Evolutionary conservation across 768 basidiomycete genomes (phyloP).

Genomic region (Multifurca ochricompacta): DNA sequence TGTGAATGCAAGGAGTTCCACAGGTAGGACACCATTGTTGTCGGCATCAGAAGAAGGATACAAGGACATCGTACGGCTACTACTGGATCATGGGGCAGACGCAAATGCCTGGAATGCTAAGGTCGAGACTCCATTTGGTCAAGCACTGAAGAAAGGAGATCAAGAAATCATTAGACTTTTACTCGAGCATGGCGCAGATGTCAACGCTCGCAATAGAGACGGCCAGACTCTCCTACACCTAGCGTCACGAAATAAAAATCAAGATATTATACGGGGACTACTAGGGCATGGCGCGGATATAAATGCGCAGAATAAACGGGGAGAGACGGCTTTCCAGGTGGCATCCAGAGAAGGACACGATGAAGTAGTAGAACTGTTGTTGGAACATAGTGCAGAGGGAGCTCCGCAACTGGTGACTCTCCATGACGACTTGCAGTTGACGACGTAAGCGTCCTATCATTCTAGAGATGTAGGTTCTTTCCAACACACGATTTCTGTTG

Average conservation of each 20-base stretch:
- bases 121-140: not conserved
- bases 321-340: no score
- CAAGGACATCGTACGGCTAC: not conserved
- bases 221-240: not conserved
- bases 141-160: not conserved
- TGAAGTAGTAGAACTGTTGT: no score
- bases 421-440: no score
- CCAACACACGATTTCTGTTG: no score
- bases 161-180: not conserved
- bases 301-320: not conserved
- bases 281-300: not conserved
- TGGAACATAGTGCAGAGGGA: no score
- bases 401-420: no score
- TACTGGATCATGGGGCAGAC: not conserved
- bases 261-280: not conserved
- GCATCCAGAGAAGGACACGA: no score
- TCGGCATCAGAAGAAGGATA: not conserved
- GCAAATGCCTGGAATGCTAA: not conserved
- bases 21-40: not conserved
- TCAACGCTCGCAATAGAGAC: not conserved
- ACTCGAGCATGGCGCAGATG: not conserved
- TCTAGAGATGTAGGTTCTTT: no score
- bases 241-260: not conserved
- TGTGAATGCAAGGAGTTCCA: not conserved
- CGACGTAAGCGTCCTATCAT: no score